phyloP scores from a whole-genome alignment of 2,329 filamentous ascomycete species.

The Tolypocladium ovalisporum region DNA sequence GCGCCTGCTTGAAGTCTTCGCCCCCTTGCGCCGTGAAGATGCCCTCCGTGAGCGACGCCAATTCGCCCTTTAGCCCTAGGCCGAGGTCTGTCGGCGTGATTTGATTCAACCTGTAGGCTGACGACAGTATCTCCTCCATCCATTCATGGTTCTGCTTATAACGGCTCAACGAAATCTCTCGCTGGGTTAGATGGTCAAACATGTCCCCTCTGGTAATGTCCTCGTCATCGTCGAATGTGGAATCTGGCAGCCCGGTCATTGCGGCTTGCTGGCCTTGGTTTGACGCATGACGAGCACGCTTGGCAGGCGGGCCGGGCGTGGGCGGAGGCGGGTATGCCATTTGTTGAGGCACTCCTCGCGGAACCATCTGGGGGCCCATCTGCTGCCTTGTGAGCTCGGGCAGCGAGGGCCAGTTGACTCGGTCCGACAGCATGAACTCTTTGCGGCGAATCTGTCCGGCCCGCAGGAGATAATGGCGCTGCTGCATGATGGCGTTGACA shows the following conservation, averaged over 20 bases:
- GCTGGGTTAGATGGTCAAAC: constrained; percentile 79
- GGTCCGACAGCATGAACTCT: constrained; percentile 89
- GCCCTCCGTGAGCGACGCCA: constrained; percentile 71
- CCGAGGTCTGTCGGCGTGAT: constrained; percentile 83
- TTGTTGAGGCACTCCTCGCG: constrained; percentile 42
- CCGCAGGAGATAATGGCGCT: constrained; percentile 53
- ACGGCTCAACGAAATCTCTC: constrained; percentile 76
- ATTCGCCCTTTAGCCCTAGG: constrained; percentile 71
- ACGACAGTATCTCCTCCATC: constrained; percentile 96
- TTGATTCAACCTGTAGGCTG: constrained; percentile 74
- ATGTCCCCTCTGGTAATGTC: constrained; percentile 79
- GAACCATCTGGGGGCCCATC: constrained; percentile 34
- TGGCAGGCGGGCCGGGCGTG: constrained; percentile 40
- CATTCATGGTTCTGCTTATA: constrained; percentile 96
- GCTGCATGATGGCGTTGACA: constrained; percentile 48
- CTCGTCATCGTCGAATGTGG: constrained; percentile 72
- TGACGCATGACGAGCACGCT: constrained; percentile 38
- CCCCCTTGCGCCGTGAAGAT: constrained; percentile 60
- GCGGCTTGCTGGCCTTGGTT: constrained; percentile 25
- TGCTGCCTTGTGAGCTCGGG: constrained; percentile 41
- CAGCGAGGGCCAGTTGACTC: constrained; percentile 81
- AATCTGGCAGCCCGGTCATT: constrained; percentile 29
- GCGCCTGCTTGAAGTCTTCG: constrained; percentile 32
- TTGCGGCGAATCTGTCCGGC: constrained; percentile 79
- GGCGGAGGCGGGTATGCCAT: constrained; percentile 52